Conservation (phyloP, 805 yeast genomes). For the Hanseniaspora nectarophila region DNA sequence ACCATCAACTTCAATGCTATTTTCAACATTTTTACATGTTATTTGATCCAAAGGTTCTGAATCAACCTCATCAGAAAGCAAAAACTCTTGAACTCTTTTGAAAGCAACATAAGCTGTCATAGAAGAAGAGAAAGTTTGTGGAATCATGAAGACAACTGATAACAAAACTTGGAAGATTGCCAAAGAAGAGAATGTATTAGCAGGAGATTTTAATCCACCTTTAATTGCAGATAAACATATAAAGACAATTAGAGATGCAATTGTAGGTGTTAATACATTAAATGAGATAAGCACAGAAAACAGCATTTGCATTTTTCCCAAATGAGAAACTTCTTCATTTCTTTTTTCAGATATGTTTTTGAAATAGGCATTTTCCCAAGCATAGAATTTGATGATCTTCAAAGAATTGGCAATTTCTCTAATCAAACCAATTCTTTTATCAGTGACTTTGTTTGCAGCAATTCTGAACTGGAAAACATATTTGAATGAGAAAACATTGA, state of each 20-base stretch:
- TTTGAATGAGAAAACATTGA: constrained; percentile 35
- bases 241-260: constrained; percentile 47
- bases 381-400: constrained; percentile 62
- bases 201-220: constrained; percentile 35
- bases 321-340: constrained; percentile 41
- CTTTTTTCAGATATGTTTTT: constrained; percentile 41
- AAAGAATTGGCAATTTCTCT: constrained; percentile 49
- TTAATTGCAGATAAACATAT: constrained; percentile 32
- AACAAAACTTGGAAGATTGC: constrained; percentile 47
- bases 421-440: constrained; percentile 44
- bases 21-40: constrained; percentile 17
- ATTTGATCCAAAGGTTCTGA: constrained; percentile 14
- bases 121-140: constrained; percentile 45
- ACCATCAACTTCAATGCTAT: constrained; percentile 37
- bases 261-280: constrained; percentile 38
- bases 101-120: constrained; percentile 44
- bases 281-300: constrained; percentile 44
- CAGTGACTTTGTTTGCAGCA: constrained; percentile 44
- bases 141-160: constrained; percentile 45
- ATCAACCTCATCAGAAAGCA: constrained; percentile 31
- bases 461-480: constrained; percentile 37
- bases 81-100: constrained; percentile 35
- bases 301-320: constrained; percentile 46
- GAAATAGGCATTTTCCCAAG: constrained; percentile 75
- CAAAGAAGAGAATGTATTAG: constrained; percentile 51